These are phyloP conservation scores for Lentinula lateritia DNA, from an alignment of 768 basidiomycete species.

Conservation along the genomic window DNA sequence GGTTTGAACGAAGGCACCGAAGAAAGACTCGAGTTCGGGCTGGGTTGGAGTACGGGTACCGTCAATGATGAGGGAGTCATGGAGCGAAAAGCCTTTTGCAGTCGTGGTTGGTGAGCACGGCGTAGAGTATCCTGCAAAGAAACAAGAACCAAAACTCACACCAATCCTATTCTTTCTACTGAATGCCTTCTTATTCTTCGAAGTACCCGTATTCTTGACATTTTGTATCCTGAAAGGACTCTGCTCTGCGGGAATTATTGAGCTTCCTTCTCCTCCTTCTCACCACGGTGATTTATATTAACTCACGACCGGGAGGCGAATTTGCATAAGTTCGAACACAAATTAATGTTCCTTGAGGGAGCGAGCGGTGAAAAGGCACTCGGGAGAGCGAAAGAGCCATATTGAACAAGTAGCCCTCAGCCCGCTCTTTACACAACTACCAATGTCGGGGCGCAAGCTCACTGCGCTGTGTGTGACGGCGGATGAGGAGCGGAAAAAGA, in stretches of 20 bases:
- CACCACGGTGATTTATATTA: too few species aligned
- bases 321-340: not conserved
- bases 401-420: too few species aligned
- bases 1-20: not conserved
- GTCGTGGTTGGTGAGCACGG: not conserved
- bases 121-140: not conserved
- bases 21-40: not conserved
- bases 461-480: too few species aligned
- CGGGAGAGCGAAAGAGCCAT: too few species aligned
- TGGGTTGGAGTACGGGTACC: not conserved
- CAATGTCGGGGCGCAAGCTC: too few species aligned
- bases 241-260: not conserved
- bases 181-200: conserved; percentile 1
- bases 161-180: conserved; percentile 5
- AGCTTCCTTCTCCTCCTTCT: not conserved
- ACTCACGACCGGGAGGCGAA: conserved; percentile 2
- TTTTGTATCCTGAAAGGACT: not conserved
- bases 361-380: too few species aligned
- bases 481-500: too few species aligned
- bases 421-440: too few species aligned
- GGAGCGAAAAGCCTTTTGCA: not conserved
- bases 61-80: not conserved
- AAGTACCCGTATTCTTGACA: not conserved
- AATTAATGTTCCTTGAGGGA: not conserved
- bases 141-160: not conserved